Percentiles rank a stretch among this genome's conserved stretches.
phyloP scores from a whole-genome alignment of 306 rosid species.

The Cucumis cinereus region DNA sequence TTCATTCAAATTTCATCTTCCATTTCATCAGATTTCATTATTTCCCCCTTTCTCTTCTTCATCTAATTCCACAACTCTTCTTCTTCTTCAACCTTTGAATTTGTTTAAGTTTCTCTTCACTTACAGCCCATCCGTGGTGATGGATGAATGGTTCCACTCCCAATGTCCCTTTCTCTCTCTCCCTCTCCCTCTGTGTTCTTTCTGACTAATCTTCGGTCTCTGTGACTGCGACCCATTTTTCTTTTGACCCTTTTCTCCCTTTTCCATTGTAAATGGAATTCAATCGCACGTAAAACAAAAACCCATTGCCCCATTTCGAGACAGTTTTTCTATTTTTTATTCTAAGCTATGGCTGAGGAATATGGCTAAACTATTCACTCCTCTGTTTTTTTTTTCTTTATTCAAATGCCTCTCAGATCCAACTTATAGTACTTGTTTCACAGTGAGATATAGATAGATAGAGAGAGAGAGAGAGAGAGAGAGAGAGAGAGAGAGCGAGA shows the following conservation, averaged over 20 bases:
- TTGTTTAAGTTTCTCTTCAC: no score
- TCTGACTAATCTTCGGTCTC: constrained; percentile 8
- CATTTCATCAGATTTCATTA: no score
- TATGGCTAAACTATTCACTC: constrained; percentile 14
- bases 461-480: neutral
- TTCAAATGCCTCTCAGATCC: constrained; percentile 40
- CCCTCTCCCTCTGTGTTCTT: no score
- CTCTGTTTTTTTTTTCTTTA: constrained; percentile 2
- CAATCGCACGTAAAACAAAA: constrained; percentile 43
- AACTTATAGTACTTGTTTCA: constrained; percentile 20
- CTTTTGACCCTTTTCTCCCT: neutral
- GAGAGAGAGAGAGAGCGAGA: neutral
- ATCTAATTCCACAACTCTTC: neutral
- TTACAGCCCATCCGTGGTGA: neutral
- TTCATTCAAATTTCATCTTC: neutral
- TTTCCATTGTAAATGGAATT: neutral
- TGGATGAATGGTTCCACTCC: neutral
- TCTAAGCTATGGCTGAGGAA: neutral
- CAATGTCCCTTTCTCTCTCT: neutral
- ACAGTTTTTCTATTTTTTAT: neutral
- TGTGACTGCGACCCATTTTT: constrained; percentile 1
- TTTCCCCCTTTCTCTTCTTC: no score
- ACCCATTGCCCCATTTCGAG: constrained; percentile 14
- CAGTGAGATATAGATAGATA: neutral
- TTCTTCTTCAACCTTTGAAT: neutral